phyloP scores from a whole-genome alignment of 495 filamentous ascomycete species.

The Friedmanniomyces simplex region DNA sequence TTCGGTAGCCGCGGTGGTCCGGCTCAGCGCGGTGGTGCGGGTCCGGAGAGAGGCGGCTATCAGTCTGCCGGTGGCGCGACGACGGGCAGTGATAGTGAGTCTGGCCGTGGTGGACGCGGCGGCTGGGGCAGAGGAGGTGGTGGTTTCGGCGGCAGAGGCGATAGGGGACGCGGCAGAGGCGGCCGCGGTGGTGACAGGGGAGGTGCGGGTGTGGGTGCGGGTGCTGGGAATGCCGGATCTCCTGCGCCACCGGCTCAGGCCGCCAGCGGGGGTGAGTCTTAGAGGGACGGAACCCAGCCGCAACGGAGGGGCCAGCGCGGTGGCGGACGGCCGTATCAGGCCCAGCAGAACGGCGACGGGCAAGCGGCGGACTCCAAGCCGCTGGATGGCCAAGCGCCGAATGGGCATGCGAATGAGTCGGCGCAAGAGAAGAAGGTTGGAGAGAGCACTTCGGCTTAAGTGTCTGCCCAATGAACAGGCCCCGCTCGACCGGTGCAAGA shows the following conservation, averaged over 20 bases:
- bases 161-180: slow-evolving; percentile 48
- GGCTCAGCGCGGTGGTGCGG: slow-evolving; percentile 43
- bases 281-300: slow-evolving; percentile 5
- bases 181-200: slow-evolving; percentile 49
- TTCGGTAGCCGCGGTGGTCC: slow-evolving; percentile 61
- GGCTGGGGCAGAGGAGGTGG: slow-evolving; percentile 53
- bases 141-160: slow-evolving; percentile 47
- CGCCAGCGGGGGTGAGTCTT: slow-evolving; percentile 18
- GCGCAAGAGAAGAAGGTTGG: not conserved
- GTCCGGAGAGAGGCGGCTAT: slow-evolving; percentile 38
- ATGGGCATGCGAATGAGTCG: not conserved
- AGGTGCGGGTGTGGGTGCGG: slow-evolving; percentile 22
- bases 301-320: not conserved
- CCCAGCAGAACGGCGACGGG: not conserved
- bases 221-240: not conserved
- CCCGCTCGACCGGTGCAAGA: not conserved
- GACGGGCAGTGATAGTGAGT: slow-evolving; percentile 70
- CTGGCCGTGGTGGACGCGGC: slow-evolving; percentile 48
- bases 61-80: slow-evolving; percentile 33
- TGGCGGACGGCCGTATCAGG: not conserved
- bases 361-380: not conserved
- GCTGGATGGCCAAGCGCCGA: not conserved
- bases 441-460: not conserved
- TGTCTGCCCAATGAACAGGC: not conserved
- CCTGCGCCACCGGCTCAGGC: slow-evolving; percentile 5